Percentiles rank a stretch among this genome's conserved stretches.
Evolutionary conservation across 257 asterid species (phyloP).

Genomic region (Plectranthus barbatus): DNA sequence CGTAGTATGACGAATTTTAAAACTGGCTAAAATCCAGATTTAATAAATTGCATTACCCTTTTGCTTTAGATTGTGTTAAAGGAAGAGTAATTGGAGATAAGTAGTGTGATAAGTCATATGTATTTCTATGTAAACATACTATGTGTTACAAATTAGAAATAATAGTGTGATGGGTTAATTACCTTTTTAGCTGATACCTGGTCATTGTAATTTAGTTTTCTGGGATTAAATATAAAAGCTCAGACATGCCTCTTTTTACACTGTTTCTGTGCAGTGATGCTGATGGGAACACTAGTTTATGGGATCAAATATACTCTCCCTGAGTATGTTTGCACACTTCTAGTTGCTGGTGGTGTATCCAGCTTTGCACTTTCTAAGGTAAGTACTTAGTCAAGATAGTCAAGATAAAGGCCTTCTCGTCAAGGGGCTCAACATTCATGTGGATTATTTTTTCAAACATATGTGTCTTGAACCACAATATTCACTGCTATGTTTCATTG

Average conservation of each 20-base stretch:
- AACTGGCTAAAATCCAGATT: background rate
- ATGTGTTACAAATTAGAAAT: background rate
- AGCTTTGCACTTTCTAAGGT: slow-evolving; percentile 92
- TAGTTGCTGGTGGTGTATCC: slow-evolving; percentile 99
- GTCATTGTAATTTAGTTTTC: background rate
- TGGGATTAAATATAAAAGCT: background rate
- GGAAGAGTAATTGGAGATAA: background rate
- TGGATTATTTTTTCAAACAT: too few relatives aligned
- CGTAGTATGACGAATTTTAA: background rate
- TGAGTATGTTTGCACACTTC: slow-evolving; percentile 80
- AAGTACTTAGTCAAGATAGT: background rate
- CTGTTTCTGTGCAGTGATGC: slow-evolving; percentile 61
- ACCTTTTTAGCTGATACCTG: background rate
- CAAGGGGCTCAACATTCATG: too few relatives aligned
- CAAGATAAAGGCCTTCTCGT: background rate
- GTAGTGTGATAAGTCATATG: background rate
- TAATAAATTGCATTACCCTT: background rate
- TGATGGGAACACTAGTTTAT: slow-evolving; percentile 90
- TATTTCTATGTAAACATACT: too few relatives aligned
- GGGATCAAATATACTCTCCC: slow-evolving; percentile 86
- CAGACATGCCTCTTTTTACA: slow-evolving; percentile 3
- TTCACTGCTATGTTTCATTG: background rate
- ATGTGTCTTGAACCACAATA: background rate
- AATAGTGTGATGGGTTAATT: background rate
- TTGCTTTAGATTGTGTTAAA: background rate